These are phyloP conservation scores for Leccinellum rugosiceps DNA, from an alignment of 768 basidiomycete genomes.

Conservation along the genomic window DNA sequence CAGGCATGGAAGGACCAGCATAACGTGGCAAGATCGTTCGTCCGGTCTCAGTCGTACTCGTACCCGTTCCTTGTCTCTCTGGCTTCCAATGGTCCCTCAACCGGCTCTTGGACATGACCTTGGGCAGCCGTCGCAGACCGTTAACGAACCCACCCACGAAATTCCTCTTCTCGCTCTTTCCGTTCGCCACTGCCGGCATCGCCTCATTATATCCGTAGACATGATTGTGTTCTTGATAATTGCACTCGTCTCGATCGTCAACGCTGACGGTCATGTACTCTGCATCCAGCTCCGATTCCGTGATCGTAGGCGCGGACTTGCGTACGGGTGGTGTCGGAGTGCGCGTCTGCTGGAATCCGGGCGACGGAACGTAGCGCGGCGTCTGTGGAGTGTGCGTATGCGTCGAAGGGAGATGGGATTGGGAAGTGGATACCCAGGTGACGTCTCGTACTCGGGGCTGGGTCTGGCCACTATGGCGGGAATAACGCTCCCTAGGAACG, in stretches of 20 bases:
- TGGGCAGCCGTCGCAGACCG: conserved; percentile 30
- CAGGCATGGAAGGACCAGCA: conserved; percentile 17
- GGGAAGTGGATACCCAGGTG: conserved; percentile 31
- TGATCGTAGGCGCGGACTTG: conserved; percentile 28
- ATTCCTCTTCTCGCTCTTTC: conserved; percentile 31
- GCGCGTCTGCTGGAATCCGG: conserved; percentile 21
- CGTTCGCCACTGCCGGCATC: conserved; percentile 16
- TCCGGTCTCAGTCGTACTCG: conserved; percentile 8
- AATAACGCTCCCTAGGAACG: conserved; percentile 26
- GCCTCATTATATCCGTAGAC: conserved; percentile 25
- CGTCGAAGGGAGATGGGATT: conserved; percentile 25
- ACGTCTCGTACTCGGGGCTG: conserved; percentile 28
- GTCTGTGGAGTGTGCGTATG: conserved; percentile 31
- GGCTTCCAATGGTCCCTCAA: conserved; percentile 25
- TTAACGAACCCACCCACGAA: conserved; percentile 31
- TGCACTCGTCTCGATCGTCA: conserved; percentile 19
- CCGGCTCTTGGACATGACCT: conserved; percentile 32
- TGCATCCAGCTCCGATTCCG: conserved; percentile 31
- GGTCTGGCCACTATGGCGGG: conserved; percentile 27
- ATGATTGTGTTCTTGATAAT: conserved; percentile 10
- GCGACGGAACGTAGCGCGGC: conserved; percentile 17
- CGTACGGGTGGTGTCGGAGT: conserved; percentile 28
- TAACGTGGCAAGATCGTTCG: conserved; percentile 20
- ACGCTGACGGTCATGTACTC: conserved; percentile 35
- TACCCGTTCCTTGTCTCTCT: conserved; percentile 17